Evolutionary conservation across 2,329 filamentous ascomycete genomes (phyloP).

Genomic region (Pseudocercospora crystallina): DNA sequence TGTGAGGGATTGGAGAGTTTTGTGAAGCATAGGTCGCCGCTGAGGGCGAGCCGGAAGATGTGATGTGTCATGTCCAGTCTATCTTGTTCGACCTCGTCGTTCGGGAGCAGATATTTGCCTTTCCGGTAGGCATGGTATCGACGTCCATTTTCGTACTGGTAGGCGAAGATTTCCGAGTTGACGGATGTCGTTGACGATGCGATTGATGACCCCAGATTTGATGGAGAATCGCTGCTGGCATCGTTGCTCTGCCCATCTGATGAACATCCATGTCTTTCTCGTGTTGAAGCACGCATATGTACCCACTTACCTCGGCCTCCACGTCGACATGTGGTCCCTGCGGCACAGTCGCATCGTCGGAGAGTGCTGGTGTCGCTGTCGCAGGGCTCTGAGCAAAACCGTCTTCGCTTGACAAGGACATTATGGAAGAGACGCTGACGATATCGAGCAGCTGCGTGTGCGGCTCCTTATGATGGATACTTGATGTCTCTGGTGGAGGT

Average conservation of each 20-base stretch:
- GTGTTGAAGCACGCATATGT: not conserved
- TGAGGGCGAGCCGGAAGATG: slow-evolving; percentile 37
- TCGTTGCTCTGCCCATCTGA: too few species aligned
- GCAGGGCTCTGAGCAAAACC: too few species aligned
- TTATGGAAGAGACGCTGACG: too few species aligned
- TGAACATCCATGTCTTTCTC: not conserved
- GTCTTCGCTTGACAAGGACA: too few species aligned
- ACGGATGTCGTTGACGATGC: slow-evolving; percentile 7
- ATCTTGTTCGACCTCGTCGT: slow-evolving; percentile 30
- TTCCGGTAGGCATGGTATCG: slow-evolving; percentile 33
- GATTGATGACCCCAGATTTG: too few species aligned
- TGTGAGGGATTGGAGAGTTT: slow-evolving; percentile 22
- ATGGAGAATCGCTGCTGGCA: too few species aligned
- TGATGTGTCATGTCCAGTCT: slow-evolving; percentile 46
- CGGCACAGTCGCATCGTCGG: not conserved
- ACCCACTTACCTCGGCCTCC: not conserved
- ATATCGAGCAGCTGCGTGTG: too few species aligned
- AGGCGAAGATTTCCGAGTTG: slow-evolving; percentile 10
- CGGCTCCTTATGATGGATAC: too few species aligned
- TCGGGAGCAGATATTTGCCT: slow-evolving; percentile 37
- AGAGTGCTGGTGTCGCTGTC: too few species aligned
- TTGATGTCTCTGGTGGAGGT: too few species aligned
- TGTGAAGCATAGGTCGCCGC: slow-evolving; percentile 12
- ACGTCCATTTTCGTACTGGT: slow-evolving; percentile 37
- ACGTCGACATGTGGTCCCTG: not conserved